Evolutionary conservation across 208 protist genomes (phyloP).

Genomic region (Trypanosoma cruzi): DNA sequence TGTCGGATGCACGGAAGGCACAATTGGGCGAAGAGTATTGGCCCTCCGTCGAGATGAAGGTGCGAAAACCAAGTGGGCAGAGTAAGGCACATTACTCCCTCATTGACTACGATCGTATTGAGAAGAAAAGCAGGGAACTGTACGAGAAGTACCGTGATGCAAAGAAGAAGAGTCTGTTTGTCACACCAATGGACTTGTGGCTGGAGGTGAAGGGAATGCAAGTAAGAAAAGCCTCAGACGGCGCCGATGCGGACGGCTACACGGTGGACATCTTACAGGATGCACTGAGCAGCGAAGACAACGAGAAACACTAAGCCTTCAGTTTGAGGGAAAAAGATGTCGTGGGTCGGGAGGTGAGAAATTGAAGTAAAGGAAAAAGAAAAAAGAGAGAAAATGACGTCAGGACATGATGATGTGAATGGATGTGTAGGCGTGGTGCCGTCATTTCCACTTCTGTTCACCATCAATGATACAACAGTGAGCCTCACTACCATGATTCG

Average conservation of each 20-base stretch:
- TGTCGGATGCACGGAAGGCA: slow-evolving; percentile 89
- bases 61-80: slow-evolving; percentile 81
- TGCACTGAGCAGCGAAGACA: slow-evolving; percentile 38
- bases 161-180: slow-evolving; percentile 91
- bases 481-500: too few relatives aligned
- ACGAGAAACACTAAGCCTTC: slow-evolving; percentile 2
- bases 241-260: slow-evolving; percentile 73
- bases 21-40: slow-evolving; percentile 88
- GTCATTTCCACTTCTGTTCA: too few relatives aligned
- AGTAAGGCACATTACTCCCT: slow-evolving; percentile 88
- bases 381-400: not conserved
- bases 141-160: slow-evolving; percentile 85
- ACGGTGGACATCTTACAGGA: slow-evolving; percentile 66
- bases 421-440: too few relatives aligned
- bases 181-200: slow-evolving; percentile 90
- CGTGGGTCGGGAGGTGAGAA: not conserved
- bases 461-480: too few relatives aligned
- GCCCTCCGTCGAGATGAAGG: slow-evolving; percentile 91
- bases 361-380: not conserved
- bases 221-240: slow-evolving; percentile 58
- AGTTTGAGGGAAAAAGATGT: not conserved
- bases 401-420: too few relatives aligned
- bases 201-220: slow-evolving; percentile 85
- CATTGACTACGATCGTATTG: slow-evolving; percentile 85
- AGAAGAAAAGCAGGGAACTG: slow-evolving; percentile 71